Percentiles rank a stretch among this genome's conserved stretches.
Evolutionary conservation across 805 yeast species (phyloP).

Genomic region (Candida boidinii): DNA sequence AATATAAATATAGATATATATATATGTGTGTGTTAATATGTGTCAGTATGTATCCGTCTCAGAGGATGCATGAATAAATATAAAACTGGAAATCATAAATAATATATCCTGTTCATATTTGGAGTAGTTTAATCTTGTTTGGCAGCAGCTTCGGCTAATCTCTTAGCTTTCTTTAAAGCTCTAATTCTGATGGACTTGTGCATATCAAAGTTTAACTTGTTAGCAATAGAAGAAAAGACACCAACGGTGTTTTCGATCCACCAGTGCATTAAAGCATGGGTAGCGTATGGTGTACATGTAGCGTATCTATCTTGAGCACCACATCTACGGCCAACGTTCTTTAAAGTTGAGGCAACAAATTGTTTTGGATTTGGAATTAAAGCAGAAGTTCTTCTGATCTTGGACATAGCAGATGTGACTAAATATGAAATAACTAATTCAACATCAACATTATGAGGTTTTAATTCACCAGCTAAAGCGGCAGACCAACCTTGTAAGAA

Average conservation of each 20-base stretch:
- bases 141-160: conserved; percentile 20
- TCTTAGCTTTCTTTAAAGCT: conserved; percentile 69
- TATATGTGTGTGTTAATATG: too few species aligned
- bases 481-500: conserved; percentile 90
- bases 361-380: conserved; percentile 73
- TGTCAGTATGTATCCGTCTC: too few species aligned
- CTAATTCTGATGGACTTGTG: conserved; percentile 74
- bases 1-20: too few species aligned
- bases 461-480: conserved; percentile 81
- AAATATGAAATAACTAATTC: conserved; percentile 79
- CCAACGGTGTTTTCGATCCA: conserved; percentile 73
- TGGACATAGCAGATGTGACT: conserved; percentile 94
- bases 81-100: too few species aligned
- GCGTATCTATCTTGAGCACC: conserved; percentile 91
- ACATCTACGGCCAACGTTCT: conserved; percentile 67
- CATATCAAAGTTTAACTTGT: conserved; percentile 60
- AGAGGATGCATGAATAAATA: too few species aligned
- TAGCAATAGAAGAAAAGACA: conserved; percentile 64
- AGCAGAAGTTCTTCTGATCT: conserved; percentile 67
- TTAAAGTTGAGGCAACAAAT: conserved; percentile 70
- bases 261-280: conserved; percentile 90
- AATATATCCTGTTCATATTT: too few species aligned
- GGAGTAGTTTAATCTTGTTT: too few species aligned
- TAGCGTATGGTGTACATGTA: conserved; percentile 86
- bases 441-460: conserved; percentile 65